Evolutionary conservation across 176 grass and related monocot genomes (phyloP), one percentile per base, ranked within the genome.

Genomic region (Carex scoparia): DNA sequence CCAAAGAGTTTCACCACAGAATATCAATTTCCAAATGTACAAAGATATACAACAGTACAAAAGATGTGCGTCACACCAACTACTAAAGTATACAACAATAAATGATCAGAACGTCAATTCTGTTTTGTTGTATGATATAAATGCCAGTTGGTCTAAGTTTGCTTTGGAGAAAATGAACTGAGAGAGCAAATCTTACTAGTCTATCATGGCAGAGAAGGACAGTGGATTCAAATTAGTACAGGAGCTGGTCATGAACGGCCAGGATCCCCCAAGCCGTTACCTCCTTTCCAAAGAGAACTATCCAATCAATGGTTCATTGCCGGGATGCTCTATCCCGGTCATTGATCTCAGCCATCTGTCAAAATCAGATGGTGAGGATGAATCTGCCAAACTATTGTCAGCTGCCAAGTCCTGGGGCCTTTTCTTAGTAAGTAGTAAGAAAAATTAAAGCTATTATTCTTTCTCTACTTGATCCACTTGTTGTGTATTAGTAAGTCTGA

Each of bases 341-440:
- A 59, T 91, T 15, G 84, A 94, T 87, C 80, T 91, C 61, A 68
- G 10, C 60, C 65, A 80, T 81, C 84, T 94, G 48, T 85, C 42
- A 72, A 49, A 62, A 54, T 33, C 49, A 16, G 90, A 54, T 37
- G 30, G 27, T 28, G 64, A 5, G 33, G 80, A 70, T 23, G 92
- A 94, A 84, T 79, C 23, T 0, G 85, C 46, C 15, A 88, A 85
- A 84, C 92, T 94, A 71, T 83, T 62, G 51, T 38, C 7, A 11
- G 90, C 84, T 8, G 79, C 91, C 1, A 5, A 86, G 65, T 74
- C 89, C 16, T 94, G 88, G 90, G 92, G 89, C 14, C 53, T 94
- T 40, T 90, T 94, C 85, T 65, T 89, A 61, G 92, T 94, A 87
- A 75, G 61, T 62, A 23, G 7, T 37, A 33, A 38, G 38, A 5